Percentiles rank a stretch among this genome's conserved stretches.
These are phyloP conservation scores for Pseudogymnoascus sp. DNA, from an alignment of 2,329 filamentous ascomycete species.

Conservation along the genomic window DNA sequence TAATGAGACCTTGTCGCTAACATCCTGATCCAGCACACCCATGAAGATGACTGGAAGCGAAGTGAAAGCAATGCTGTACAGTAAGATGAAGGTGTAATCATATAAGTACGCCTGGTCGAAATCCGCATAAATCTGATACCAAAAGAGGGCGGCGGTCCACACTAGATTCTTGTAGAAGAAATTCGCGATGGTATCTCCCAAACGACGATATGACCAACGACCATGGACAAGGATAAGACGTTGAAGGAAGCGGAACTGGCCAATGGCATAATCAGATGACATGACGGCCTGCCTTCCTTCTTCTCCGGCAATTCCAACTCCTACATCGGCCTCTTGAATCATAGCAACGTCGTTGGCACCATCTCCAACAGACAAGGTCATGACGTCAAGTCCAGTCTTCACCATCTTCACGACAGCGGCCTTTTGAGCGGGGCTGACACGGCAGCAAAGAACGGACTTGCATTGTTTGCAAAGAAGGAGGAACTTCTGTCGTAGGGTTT, in stretches of 20 bases:
- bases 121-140: constrained; percentile 93
- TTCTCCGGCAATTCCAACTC: constrained; percentile 88
- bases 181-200: constrained; percentile 91
- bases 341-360: constrained; percentile 95
- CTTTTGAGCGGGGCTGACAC: constrained; percentile 94
- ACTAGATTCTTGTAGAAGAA: constrained; percentile 99
- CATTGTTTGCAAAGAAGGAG: constrained; percentile 93
- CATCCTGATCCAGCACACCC: constrained; percentile 95
- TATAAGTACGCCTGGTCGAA: constrained; percentile 96
- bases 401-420: constrained; percentile 96
- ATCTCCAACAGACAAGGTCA: constrained; percentile 89
- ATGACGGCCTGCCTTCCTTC: constrained; percentile 90
- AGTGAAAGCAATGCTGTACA: constrained; percentile 96
- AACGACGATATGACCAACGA: constrained; percentile 88
- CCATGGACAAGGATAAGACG: constrained; percentile 83
- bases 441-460: constrained; percentile 91
- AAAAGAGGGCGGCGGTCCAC: constrained; percentile 94
- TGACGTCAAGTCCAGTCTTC: constrained; percentile 88
- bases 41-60: constrained; percentile 91
- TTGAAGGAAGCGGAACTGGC: constrained; percentile 84
- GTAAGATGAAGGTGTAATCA: constrained; percentile 94
- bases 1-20: constrained; percentile 86
- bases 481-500: constrained; percentile 82
- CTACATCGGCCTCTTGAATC: constrained; percentile 97
- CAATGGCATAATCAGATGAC: constrained; percentile 94